phyloP scores from a whole-genome alignment of 2,329 filamentous ascomycete species.

The Aspergillus pseudonomiae region DNA sequence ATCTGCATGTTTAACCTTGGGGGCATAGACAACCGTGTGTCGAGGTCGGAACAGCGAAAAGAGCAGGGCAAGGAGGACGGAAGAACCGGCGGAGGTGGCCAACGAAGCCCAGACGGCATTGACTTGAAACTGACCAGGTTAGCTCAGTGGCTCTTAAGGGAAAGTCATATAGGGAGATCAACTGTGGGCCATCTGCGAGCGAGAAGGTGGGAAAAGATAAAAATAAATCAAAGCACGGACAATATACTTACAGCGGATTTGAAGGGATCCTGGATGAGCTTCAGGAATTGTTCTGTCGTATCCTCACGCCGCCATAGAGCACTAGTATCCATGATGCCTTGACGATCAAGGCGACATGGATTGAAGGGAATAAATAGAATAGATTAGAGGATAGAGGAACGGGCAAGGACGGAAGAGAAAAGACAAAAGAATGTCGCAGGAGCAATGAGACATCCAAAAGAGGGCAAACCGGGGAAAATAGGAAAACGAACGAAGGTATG shows the following conservation, averaged over 20 bases:
- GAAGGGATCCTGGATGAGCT: conserved; percentile 50
- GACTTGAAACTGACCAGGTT: conserved; percentile 51
- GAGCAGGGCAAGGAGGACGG: conserved; percentile 70
- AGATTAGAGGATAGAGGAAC: conserved; percentile 13
- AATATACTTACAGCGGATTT: conserved; percentile 43
- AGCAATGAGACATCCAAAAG: background rate
- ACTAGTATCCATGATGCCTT: conserved; percentile 30
- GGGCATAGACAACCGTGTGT: conserved; percentile 90
- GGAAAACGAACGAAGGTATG: conserved; percentile 4
- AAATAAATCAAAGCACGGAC: background rate
- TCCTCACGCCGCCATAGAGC: conserved; percentile 30
- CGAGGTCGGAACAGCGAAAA: conserved; percentile 92
- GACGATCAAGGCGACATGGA: conserved; percentile 22
- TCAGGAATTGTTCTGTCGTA: conserved; percentile 42
- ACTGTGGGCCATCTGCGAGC: background rate
- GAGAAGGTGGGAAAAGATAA: background rate
- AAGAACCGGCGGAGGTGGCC: conserved; percentile 76
- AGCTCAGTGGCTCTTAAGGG: conserved; percentile 3
- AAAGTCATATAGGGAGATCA: background rate
- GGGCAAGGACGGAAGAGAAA: background rate
- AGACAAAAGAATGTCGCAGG: background rate
- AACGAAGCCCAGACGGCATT: conserved; percentile 77
- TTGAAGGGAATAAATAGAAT: background rate
- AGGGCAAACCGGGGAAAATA: background rate
- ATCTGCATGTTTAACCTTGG: conserved; percentile 89